Percentiles rank a stretch among this genome's conserved stretches.
phyloP scores from a whole-genome alignment of 805 yeast genomes.

The Lachancea meyersii region DNA sequence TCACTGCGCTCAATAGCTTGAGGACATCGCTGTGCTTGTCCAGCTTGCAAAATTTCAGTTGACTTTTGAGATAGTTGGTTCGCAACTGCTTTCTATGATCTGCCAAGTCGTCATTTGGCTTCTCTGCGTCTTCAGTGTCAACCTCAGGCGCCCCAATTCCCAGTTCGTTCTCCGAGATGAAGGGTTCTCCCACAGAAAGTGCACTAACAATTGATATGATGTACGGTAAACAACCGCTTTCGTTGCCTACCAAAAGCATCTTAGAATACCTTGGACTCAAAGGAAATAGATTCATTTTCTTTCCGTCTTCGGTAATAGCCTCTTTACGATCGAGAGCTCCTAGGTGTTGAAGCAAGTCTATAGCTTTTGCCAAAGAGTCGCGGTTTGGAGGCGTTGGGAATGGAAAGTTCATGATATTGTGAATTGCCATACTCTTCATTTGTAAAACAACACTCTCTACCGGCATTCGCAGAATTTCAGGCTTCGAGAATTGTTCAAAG shows the following conservation, averaged over 20 bases:
- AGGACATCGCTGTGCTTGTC: constrained; percentile 75
- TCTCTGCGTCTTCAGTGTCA: constrained; percentile 18
- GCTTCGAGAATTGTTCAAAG: constrained; percentile 73
- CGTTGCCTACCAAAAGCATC: constrained; percentile 82
- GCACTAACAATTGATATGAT: constrained; percentile 90
- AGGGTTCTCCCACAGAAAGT: constrained; percentile 89
- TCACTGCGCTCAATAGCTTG: constrained; percentile 68
- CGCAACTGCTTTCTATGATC: constrained; percentile 39
- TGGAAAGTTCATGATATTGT: constrained; percentile 84
- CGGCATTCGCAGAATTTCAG: constrained; percentile 93
- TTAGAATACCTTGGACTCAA: constrained; percentile 90
- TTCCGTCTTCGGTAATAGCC: constrained; percentile 70
- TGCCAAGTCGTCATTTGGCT: constrained; percentile 32
- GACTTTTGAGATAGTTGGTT: constrained; percentile 50
- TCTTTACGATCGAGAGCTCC: constrained; percentile 65
- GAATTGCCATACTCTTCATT: constrained; percentile 97
- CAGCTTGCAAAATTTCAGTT: constrained; percentile 54
- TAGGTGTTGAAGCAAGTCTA: constrained; percentile 56
- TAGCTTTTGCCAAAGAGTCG: constrained; percentile 53
- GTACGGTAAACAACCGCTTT: constrained; percentile 76
- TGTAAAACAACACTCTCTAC: constrained; percentile 91
- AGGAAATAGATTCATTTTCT: constrained; percentile 84
- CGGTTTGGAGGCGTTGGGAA: constrained; percentile 91
- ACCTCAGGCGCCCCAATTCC: constrained; percentile 39
- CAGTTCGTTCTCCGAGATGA: constrained; percentile 65